phyloP scores from a whole-genome alignment of 768 basidiomycete species.

The Suillus clintonianus region DNA sequence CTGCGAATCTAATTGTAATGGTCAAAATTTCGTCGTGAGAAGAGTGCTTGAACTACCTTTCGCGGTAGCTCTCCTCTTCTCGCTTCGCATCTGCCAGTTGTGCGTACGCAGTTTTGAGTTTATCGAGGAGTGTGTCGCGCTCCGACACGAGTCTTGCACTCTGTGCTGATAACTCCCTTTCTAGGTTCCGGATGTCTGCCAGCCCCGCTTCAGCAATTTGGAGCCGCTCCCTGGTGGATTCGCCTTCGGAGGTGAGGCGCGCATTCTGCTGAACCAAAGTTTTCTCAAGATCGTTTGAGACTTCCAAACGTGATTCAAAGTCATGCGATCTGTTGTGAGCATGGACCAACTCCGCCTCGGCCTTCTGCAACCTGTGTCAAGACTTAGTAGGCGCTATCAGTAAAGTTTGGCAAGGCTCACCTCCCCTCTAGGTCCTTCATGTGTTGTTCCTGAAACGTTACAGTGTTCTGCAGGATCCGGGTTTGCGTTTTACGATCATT shows the following conservation, averaged over 20 bases:
- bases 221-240: conserved; percentile 19
- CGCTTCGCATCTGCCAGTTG: conserved; percentile 12
- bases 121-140: conserved; percentile 20
- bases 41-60: conserved; percentile 22
- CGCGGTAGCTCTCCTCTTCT: conserved; percentile 22
- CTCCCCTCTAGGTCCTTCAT: conserved; percentile 25
- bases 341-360: conserved; percentile 19
- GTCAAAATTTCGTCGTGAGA: neutral
- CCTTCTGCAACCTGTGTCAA: conserved; percentile 12
- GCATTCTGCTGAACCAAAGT: conserved; percentile 25
- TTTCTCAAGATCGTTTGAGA: conserved; percentile 23
- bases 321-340: conserved; percentile 24
- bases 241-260: conserved; percentile 25
- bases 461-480: conserved; percentile 31
- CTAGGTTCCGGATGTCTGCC: conserved; percentile 17
- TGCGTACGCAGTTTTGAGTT: conserved; percentile 17
- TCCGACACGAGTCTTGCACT: conserved; percentile 18
- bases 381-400: conserved; percentile 10
- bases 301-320: conserved; percentile 29
- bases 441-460: conserved; percentile 31
- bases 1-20: conserved; percentile 17
- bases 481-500: conserved; percentile 28
- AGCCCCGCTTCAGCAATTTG: conserved; percentile 16
- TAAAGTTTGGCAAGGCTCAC: conserved; percentile 13
- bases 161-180: conserved; percentile 18